Conservation (phyloP, 495 filamentous ascomycete species). For the Podospora australis region DNA sequence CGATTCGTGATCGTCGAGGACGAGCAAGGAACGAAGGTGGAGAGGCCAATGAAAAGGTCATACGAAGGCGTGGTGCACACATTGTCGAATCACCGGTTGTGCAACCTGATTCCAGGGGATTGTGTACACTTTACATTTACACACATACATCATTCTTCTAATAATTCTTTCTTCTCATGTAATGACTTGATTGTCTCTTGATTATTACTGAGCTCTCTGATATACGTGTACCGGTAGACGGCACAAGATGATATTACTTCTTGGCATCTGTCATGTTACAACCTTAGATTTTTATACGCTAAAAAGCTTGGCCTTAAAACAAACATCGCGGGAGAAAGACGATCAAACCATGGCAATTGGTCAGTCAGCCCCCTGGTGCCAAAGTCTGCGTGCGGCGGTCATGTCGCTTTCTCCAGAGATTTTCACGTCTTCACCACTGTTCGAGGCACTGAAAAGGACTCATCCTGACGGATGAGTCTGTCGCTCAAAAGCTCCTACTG, state of each 20-base stretch:
- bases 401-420: background rate
- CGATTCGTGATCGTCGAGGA: background rate
- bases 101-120: background rate
- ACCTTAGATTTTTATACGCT: background rate
- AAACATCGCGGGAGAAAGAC: background rate
- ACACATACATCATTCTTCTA: no score
- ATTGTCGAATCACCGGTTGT: background rate
- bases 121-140: no score
- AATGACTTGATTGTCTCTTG: no score
- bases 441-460: background rate
- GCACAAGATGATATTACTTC: background rate
- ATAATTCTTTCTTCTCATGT: no score
- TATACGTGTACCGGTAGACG: background rate
- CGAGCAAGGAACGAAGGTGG: no score
- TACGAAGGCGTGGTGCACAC: no score
- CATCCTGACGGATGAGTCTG: no score
- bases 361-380: background rate
- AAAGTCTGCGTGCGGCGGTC: background rate
- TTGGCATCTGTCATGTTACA: constrained; percentile 1
- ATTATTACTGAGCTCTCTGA: background rate
- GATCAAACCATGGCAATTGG: background rate
- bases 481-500: no score
- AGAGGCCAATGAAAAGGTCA: no score
- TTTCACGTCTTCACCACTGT: background rate
- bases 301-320: constrained; percentile 6